Evolutionary conservation across 768 basidiomycete species (phyloP).

Genomic region (Lactifluus piperatus): DNA sequence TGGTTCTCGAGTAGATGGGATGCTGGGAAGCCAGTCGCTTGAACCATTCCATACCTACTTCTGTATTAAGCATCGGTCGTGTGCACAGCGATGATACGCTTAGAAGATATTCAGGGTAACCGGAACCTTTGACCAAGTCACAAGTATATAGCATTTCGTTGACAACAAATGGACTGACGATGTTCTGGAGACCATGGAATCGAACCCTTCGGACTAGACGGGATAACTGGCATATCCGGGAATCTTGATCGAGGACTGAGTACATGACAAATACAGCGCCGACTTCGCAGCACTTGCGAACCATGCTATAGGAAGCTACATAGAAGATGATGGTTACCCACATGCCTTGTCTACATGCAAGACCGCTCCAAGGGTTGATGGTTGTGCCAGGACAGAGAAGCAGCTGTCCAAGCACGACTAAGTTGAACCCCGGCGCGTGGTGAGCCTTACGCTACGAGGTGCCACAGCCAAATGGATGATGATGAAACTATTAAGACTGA

Average conservation of each 20-base stretch:
- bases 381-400: not conserved
- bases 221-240: not conserved
- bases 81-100: not conserved
- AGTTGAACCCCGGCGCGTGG: not conserved
- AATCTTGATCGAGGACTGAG: conserved; percentile 3
- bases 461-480: not conserved
- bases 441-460: conserved; percentile 1
- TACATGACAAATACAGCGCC: not conserved
- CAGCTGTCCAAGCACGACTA: not conserved
- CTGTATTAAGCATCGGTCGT: not conserved
- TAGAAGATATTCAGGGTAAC: not conserved
- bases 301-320: not conserved
- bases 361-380: not conserved
- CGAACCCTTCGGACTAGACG: conserved; percentile 4
- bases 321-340: too few relatives aligned
- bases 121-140: not conserved
- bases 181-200: not conserved
- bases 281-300: not conserved
- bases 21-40: conserved; percentile 5
- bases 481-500: not conserved
- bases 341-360: not conserved
- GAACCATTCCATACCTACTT: not conserved
- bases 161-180: not conserved
- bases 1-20: not conserved
- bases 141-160: not conserved